A percentile compares a stretch with the other conserved stretches of the same genome.
Evolutionary conservation across 768 basidiomycete species (phyloP).

Genomic region (Mycena crocata): DNA sequence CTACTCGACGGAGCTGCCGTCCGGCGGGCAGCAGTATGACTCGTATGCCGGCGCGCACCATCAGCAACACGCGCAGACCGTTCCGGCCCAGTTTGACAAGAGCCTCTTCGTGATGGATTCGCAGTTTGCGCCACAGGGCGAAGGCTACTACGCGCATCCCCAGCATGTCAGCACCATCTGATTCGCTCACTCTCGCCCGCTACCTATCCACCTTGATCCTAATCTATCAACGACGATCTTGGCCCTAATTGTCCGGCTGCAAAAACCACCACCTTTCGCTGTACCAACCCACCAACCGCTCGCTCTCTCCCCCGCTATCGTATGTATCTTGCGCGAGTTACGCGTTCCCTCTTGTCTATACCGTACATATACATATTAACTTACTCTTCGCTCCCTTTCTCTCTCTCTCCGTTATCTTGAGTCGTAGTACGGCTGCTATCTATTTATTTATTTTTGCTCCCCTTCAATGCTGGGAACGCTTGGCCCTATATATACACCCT

Average conservation of each 20-base stretch:
- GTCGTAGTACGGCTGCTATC: constrained; percentile 3
- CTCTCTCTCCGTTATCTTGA: constrained; percentile 2
- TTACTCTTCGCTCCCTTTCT: background rate
- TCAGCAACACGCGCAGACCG: constrained; percentile 33
- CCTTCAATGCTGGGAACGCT: background rate
- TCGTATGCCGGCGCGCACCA: constrained; percentile 25
- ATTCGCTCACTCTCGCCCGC: background rate
- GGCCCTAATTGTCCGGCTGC: constrained; percentile 8
- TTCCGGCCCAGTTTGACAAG: constrained; percentile 31
- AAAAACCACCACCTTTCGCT: constrained; percentile 21
- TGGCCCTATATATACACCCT: constrained; percentile 15
- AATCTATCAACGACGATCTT: constrained; percentile 15
- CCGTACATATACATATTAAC: constrained; percentile 19
- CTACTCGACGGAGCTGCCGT: constrained; percentile 30
- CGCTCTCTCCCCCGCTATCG: constrained; percentile 20
- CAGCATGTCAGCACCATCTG: constrained; percentile 38
- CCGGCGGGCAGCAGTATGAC: constrained; percentile 8
- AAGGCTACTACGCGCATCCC: constrained; percentile 30
- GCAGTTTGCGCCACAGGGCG: constrained; percentile 5
- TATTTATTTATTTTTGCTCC: constrained; percentile 33
- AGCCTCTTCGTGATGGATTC: constrained; percentile 28
- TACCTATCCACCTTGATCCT: background rate
- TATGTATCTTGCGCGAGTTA: constrained; percentile 17
- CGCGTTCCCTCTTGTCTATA: constrained; percentile 15
- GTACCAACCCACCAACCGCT: background rate